Base-by-base conservation (phyloP, 495 filamentous ascomycete genomes). In the Aspergillus homomorphus region DNA sequence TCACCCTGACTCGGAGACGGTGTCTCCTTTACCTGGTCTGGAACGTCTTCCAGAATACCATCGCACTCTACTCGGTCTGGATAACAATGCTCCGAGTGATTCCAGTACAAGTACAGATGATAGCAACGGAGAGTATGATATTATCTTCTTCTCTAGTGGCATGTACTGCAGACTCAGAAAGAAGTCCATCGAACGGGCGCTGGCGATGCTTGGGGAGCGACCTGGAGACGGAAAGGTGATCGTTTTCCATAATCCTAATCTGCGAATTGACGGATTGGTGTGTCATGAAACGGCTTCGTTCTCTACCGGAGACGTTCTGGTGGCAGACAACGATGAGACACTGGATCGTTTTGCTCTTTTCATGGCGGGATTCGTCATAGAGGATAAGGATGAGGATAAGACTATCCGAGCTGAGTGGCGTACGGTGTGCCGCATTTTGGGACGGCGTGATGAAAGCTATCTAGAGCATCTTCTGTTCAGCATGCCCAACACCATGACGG, bases 131-230 rank as follows among this genome's bases (percentile, higher is more conserved):
- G 80, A 73, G 62, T 86, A 74, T 67, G 77, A 88, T 65, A 56
- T 85, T 61, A 69, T 88, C 56, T 66, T 87, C 53, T 84, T 87
- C 69, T 86, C 82, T 66, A 84, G 86, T 70, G 84, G 83, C 71
- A 81, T 86, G 78, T 84, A 88, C 61, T 80, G 81, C 67, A 80
- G 86, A 10, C 74, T 75, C 30, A 80, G 81, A 65, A 62, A 54
- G 45, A 71, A 23, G 54, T 76, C 77, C 62, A 77, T 87, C 61
- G 64, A 80, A 66, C 62, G 54, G 30, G 77, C 81, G 45, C 71
- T 86, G 48, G 61, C 73, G 52, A 74, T 84, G 77, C 79, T 86
- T 56, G 68, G 68, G 65, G 63, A 77, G 61, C 65, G 44, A 57
- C 74, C 77, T 62, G 61, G 72, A 69, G 72, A 65, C 45, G 79